A percentile compares a stretch with the other conserved stretches of the same genome.
These are phyloP conservation scores for Ilex aquifolium DNA, from an alignment of 257 asterid species.

Conservation along the genomic window DNA sequence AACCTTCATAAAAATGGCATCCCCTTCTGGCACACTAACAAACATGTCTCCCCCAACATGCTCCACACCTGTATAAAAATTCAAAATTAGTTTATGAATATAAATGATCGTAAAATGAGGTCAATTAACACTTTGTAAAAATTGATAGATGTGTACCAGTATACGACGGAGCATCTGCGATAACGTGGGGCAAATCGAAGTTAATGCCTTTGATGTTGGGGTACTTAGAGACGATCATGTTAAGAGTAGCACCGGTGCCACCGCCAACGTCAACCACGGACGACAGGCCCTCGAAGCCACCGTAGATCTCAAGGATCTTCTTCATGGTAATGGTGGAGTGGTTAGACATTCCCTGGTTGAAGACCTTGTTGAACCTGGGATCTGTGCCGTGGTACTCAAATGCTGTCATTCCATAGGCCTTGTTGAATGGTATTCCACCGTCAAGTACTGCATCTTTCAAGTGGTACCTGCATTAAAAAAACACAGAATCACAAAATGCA, in stretches of 20 bases:
- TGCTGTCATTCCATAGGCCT: conserved; percentile 78
- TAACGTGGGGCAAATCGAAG: conserved; percentile 80
- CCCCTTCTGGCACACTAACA: conserved; percentile 65
- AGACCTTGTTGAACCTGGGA: conserved; percentile 71
- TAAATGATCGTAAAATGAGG: too few relatives aligned
- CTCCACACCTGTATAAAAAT: conserved; percentile 45
- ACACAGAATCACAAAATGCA: background rate
- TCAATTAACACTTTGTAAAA: background rate
- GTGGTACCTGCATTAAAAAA: conserved; percentile 44
- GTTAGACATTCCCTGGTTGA: conserved; percentile 76
- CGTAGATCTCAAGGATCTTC: conserved; percentile 57
- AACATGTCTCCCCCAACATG: conserved; percentile 97
- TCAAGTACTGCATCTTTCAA: conserved; percentile 82
- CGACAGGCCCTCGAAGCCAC: conserved; percentile 58
- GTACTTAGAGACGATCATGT: conserved; percentile 57
- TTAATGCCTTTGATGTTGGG: conserved; percentile 68
- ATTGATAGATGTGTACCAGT: conserved; percentile 29
- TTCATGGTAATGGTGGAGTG: conserved; percentile 69
- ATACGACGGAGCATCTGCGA: conserved; percentile 58
- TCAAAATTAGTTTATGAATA: background rate
- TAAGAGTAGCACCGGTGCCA: conserved; percentile 71
- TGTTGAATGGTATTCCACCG: conserved; percentile 84
- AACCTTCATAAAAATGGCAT: conserved; percentile 96
- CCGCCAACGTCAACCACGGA: conserved; percentile 95
- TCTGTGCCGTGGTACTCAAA: conserved; percentile 79